Percentiles rank a stretch among this genome's conserved stretches.
Evolutionary conservation across 441 rosid genomes (phyloP).

Genomic region (Iberis amara): DNA sequence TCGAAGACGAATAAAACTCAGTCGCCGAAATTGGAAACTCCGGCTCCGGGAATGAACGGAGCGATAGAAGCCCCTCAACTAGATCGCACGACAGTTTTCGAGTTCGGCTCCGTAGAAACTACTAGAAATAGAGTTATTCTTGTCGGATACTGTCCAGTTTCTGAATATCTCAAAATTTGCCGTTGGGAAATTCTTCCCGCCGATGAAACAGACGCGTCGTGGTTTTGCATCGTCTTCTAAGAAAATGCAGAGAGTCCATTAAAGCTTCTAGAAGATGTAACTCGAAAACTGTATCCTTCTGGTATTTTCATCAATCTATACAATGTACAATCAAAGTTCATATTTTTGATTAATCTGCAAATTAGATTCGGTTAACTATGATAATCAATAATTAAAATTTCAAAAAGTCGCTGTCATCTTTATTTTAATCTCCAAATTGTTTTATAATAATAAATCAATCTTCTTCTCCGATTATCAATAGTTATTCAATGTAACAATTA

Average conservation of each 20-base stretch:
- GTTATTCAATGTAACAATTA: too few species aligned
- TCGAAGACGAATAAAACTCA: constrained; percentile 21
- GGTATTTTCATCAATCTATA: background rate
- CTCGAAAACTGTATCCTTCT: constrained; percentile 17
- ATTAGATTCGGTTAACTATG: too few species aligned
- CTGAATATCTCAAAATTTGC: constrained; percentile 88
- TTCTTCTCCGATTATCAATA: too few species aligned
- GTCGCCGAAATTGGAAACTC: constrained; percentile 12
- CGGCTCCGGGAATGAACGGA: constrained; percentile 67
- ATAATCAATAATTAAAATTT: too few species aligned
- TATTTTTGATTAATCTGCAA: too few species aligned
- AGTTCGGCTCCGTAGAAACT: constrained; percentile 71
- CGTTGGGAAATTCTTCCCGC: constrained; percentile 91
- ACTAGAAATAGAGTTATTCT: constrained; percentile 76
- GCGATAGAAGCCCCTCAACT: constrained; percentile 78
- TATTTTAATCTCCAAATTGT: too few species aligned
- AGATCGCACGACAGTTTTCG: constrained; percentile 69
- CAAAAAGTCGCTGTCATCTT: too few species aligned
- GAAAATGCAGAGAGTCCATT: background rate
- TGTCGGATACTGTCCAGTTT: constrained; percentile 84
- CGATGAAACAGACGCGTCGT: constrained; percentile 62
- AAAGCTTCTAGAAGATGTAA: background rate
- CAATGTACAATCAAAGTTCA: too few species aligned
- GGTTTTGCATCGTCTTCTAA: constrained; percentile 85
- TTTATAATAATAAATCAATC: too few species aligned